phyloP scores from a whole-genome alignment of 2,329 filamentous ascomycete species.

The Venturia effusa region DNA sequence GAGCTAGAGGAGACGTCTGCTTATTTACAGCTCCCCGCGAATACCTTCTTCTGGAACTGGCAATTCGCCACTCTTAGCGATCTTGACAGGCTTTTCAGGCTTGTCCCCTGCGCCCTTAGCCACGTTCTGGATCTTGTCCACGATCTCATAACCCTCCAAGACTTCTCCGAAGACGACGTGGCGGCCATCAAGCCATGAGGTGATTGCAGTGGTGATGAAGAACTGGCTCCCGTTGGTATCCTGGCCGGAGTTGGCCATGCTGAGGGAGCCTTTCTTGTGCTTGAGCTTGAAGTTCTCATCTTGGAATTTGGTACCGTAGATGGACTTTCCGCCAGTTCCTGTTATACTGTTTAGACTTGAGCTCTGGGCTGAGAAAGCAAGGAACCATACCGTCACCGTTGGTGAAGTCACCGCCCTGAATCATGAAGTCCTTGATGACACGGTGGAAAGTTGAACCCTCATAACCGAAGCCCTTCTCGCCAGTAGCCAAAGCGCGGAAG shows the following conservation, averaged over 20 bases:
- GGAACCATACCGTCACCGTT: constrained; percentile 48
- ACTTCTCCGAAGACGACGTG: constrained; percentile 88
- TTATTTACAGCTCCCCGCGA: constrained; percentile 69
- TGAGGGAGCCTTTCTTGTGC: constrained; percentile 75
- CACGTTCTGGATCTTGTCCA: constrained; percentile 67
- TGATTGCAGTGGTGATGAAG: constrained; percentile 79
- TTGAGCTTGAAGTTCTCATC: constrained; percentile 96
- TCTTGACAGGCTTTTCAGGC: constrained; percentile 59
- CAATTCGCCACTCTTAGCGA: constrained; percentile 74
- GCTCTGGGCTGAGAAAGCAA: constrained; percentile 13
- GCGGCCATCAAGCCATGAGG: constrained; percentile 70
- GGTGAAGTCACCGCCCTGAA: constrained; percentile 84
- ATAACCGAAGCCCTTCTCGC: constrained; percentile 79
- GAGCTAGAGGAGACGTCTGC: constrained; percentile 17
- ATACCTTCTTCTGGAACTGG: constrained; percentile 84
- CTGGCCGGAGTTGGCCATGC: constrained; percentile 65
- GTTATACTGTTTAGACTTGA: not conserved
- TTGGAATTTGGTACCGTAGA: constrained; percentile 73
- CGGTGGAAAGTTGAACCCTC: constrained; percentile 77
- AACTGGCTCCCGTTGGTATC: constrained; percentile 86
- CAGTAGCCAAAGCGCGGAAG: constrained; percentile 66
- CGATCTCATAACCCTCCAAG: constrained; percentile 71
- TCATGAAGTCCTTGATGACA: constrained; percentile 86
- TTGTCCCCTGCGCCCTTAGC: constrained; percentile 57
- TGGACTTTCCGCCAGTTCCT: constrained; percentile 77